Evolutionary conservation across 768 basidiomycete species (phyloP).

Genomic region (Tulasnella sp.): DNA sequence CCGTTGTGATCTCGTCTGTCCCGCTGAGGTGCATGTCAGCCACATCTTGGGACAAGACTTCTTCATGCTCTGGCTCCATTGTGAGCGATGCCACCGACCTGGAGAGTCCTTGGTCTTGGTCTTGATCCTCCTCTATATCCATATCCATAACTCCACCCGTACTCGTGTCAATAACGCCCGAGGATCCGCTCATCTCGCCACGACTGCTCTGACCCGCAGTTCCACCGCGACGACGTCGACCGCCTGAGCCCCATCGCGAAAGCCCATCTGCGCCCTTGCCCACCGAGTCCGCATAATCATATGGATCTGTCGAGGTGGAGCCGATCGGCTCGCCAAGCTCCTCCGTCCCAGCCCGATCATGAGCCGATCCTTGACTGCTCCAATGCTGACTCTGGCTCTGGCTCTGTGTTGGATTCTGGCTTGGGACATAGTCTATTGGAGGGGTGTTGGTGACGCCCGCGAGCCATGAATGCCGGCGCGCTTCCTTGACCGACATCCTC

Average conservation of each 20-base stretch:
- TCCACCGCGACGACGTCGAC: background rate
- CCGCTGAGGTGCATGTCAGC: background rate
- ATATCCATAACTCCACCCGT: background rate
- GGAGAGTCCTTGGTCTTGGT: no score
- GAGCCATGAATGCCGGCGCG: constrained; percentile 74
- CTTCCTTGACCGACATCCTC: constrained; percentile 63
- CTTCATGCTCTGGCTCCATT: background rate
- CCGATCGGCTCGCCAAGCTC: background rate
- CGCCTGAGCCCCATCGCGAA: background rate
- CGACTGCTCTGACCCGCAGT: no score
- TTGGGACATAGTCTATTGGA: background rate
- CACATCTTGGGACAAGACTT: background rate
- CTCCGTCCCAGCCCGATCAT: background rate
- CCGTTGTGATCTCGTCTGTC: background rate
- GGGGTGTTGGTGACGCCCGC: background rate
- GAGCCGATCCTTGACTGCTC: background rate
- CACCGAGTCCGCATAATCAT: background rate
- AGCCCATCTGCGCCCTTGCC: background rate
- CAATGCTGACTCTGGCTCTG: background rate
- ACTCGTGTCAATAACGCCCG: background rate
- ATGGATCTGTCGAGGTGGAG: background rate
- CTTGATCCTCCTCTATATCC: background rate
- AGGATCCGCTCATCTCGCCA: background rate
- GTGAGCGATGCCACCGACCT: background rate
- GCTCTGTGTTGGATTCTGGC: background rate